These are phyloP conservation scores for Lentinula guzmanii DNA, from an alignment of 768 basidiomycete species.

Conservation along the genomic window DNA sequence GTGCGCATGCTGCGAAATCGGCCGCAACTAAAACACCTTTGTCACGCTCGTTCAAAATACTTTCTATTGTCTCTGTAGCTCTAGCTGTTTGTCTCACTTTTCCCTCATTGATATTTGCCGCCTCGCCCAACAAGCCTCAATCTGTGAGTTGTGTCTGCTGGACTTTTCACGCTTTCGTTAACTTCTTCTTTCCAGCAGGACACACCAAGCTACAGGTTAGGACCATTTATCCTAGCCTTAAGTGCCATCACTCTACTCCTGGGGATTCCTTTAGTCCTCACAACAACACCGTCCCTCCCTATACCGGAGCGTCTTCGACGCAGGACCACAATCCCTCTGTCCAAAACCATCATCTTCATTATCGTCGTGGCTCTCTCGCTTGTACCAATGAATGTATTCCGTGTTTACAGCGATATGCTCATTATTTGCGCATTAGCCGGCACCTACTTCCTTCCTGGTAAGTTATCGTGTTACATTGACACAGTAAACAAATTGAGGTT, in stretches of 20 bases:
- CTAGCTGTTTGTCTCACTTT: slow-evolving; percentile 46
- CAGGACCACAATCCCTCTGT: slow-evolving; percentile 36
- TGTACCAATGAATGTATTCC: slow-evolving; percentile 30
- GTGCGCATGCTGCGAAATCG: slow-evolving; percentile 24
- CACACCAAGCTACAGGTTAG: slow-evolving; percentile 18
- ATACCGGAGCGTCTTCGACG: slow-evolving; percentile 38
- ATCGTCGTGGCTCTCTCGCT: slow-evolving; percentile 39
- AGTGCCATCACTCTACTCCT: slow-evolving; percentile 49
- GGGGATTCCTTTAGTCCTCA: slow-evolving; percentile 52
- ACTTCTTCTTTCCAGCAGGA: slow-evolving; percentile 19
- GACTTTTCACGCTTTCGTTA: neutral
- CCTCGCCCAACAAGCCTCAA: slow-evolving; percentile 36
- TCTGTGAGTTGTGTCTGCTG: slow-evolving; percentile 18
- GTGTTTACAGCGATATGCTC: slow-evolving; percentile 39
- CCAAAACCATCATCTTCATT: slow-evolving; percentile 35
- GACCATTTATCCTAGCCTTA: slow-evolving; percentile 33
- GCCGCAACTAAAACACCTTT: slow-evolving; percentile 36
- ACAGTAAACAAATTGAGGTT: neutral
- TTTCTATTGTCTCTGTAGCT: slow-evolving; percentile 45
- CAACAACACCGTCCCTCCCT: slow-evolving; percentile 49
- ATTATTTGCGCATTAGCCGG: slow-evolving; percentile 46
- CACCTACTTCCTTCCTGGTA: slow-evolving; percentile 62
- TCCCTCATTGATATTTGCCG: slow-evolving; percentile 51
- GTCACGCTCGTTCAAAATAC: slow-evolving; percentile 50
- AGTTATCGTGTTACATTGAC: slow-evolving; percentile 1